phyloP scores from a whole-genome alignment of 176 grass and related monocot genomes.

The Aegilops umbellulata region DNA sequence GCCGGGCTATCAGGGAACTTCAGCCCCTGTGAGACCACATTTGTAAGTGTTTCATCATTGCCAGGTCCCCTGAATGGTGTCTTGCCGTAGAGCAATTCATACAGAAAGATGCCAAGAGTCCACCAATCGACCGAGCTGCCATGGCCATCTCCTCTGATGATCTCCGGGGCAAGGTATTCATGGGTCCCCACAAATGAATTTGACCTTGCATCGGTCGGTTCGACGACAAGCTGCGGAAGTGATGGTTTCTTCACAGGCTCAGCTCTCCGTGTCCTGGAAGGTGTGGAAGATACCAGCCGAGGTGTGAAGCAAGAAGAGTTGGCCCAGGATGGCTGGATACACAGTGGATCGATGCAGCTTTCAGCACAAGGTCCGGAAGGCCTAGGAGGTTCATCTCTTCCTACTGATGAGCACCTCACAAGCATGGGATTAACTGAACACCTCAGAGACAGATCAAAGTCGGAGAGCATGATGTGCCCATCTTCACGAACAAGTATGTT shows the following conservation, averaged over 20 bases:
- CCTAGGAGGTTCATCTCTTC: slow-evolving; percentile 67
- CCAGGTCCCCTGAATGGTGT: slow-evolving; percentile 82
- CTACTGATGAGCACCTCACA: slow-evolving; percentile 71
- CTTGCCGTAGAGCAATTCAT: slow-evolving; percentile 74
- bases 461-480: slow-evolving; percentile 97
- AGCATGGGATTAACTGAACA: slow-evolving; percentile 90
- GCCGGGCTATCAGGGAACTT: slow-evolving; percentile 71
- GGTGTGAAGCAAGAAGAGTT: slow-evolving; percentile 91
- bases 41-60: slow-evolving; percentile 82
- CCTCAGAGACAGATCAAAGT: slow-evolving; percentile 95
- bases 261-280: slow-evolving; percentile 31
- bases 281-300: slow-evolving; percentile 60
- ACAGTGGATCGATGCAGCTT: slow-evolving; percentile 92
- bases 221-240: slow-evolving; percentile 86
- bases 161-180: slow-evolving; percentile 94
- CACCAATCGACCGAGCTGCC: slow-evolving; percentile 98
- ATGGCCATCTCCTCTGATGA: slow-evolving; percentile 95
- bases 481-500: slow-evolving; percentile 99
- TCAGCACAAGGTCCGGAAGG: slow-evolving; percentile 83
- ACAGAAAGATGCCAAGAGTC: slow-evolving; percentile 94
- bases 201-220: slow-evolving; percentile 80
- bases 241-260: slow-evolving; percentile 55
- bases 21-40: slow-evolving; percentile 76
- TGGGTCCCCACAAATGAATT: slow-evolving; percentile 97
- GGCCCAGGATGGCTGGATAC: slow-evolving; percentile 80